Evolutionary conservation across 2,329 filamentous ascomycete species (phyloP), one percentile per base, ranked within the genome.

Genomic region (Colletotrichum sp.): DNA sequence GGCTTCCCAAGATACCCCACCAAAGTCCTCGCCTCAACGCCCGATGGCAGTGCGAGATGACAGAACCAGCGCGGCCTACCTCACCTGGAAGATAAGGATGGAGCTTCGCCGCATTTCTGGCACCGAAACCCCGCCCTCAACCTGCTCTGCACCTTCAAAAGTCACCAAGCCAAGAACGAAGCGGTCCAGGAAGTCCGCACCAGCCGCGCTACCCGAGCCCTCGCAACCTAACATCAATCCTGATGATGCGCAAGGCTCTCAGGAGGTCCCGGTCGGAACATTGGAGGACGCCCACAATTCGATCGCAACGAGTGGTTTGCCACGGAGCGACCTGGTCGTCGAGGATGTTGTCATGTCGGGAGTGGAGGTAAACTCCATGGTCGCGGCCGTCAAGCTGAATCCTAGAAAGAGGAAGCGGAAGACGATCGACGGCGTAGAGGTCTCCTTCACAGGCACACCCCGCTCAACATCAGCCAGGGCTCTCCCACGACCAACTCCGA

Each of bases 331-430:
- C n/a, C 5, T 15, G 26, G 39, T n/a, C 5, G 21, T 34, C n/a
- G 55, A 52, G 13, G 72, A 72, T 24, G 39, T 66, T 10, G 21
- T 12, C 8, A 70, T 64, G 36, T 78, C 70, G 63, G 60, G 32
- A 60, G 9, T 48, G 68, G 26, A 52, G 30, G 57, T 69, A 28
- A 86, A 81, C 74, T 90, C 90, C 5, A 91, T 91, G n/a, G 81
- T 87, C 6, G 84, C 86, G 10, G 87, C 88, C 2, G 89, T 91
- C 74, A 91, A 91, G 79, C 82, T 83, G 12, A 86, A 88, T 52
- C 85, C 85, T 7, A 85, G 88, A 26, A 82, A 85, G 52, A 84
- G 88, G 74, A 90, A 88, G 79, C 85, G 86, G 16, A 90, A 89
- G 79, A 84, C 82, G 78, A 85, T 88, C 68, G 82, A 86, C 28